A percentile compares a stretch with the other conserved stretches of the same genome.
phyloP scores from a whole-genome alignment of 352 stramenopile genomes.

The Phytophthora crassamura region DNA sequence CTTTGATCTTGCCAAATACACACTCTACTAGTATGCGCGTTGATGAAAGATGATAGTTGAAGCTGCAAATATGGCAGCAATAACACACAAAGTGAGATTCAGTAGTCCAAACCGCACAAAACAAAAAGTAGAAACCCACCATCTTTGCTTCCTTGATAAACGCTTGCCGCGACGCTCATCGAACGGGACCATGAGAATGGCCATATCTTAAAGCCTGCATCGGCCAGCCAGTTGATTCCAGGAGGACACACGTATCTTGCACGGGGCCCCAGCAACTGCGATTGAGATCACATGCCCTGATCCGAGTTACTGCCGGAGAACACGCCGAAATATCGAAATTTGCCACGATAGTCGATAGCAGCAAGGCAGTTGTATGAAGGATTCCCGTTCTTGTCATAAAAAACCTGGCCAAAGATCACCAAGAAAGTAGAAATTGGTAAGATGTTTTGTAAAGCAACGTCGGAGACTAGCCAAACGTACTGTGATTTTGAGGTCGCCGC shows the following conservation, averaged over 20 bases:
- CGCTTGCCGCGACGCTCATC: neutral
- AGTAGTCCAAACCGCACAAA: neutral
- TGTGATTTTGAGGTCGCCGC: neutral
- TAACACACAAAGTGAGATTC: neutral
- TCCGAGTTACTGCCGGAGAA: conserved; percentile 15
- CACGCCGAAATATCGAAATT: conserved; percentile 4
- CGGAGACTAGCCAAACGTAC: neutral
- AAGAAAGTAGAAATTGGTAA: neutral
- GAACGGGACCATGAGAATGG: conserved; percentile 14
- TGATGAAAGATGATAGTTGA: conserved; percentile 1
- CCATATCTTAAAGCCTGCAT: conserved; percentile 16
- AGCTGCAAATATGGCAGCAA: neutral
- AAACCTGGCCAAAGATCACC: neutral
- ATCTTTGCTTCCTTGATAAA: neutral
- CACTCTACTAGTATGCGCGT: conserved; percentile 10
- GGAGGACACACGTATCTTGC: conserved; percentile 1
- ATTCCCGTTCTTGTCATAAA: conserved; percentile 12
- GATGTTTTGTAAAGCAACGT: too few species aligned
- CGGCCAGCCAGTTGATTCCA: conserved; percentile 11
- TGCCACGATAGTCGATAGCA: conserved; percentile 5
- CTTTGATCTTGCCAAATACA: conserved; percentile 8
- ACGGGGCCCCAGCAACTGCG: neutral
- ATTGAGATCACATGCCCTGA: conserved; percentile 18
- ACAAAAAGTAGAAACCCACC: neutral
- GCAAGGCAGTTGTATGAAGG: conserved; percentile 5